Percentiles rank a stretch among this genome's conserved stretches.
Conservation (phyloP, 208 protist genomes). For the Leishmania tarentolae region DNA sequence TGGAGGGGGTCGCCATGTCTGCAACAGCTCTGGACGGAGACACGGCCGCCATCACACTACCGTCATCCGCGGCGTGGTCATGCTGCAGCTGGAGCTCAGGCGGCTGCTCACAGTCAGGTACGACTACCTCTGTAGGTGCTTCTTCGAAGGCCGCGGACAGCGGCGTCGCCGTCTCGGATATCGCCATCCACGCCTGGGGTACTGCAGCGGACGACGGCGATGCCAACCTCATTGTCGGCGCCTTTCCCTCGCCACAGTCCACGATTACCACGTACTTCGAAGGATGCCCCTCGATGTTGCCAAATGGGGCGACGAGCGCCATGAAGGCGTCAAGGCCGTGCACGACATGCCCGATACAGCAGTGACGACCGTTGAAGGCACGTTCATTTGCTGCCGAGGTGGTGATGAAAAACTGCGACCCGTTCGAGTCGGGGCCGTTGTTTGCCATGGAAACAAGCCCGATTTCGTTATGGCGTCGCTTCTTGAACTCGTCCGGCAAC, state of each 20-base stretch:
- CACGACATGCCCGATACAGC: constrained; percentile 69
- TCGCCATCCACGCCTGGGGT: neutral
- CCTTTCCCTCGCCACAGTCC: constrained; percentile 68
- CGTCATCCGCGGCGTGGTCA: neutral
- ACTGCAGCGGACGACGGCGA: neutral
- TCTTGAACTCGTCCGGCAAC: constrained; percentile 95
- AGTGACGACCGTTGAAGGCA: constrained; percentile 68
- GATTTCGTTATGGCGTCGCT: constrained; percentile 83
- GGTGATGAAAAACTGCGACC: constrained; percentile 94
- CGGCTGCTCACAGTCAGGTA: neutral
- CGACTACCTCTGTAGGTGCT: neutral
- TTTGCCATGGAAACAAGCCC: constrained; percentile 92
- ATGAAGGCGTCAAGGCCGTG: constrained; percentile 62
- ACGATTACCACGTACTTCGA: constrained; percentile 73
- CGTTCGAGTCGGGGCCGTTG: constrained; percentile 93
- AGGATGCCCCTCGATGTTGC: constrained; percentile 67
- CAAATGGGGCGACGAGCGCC: constrained; percentile 57
- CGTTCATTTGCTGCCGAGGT: constrained; percentile 60
- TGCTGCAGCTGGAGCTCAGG: neutral
- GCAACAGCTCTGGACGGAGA: neutral
- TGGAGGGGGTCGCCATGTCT: neutral
- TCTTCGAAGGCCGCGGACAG: neutral
- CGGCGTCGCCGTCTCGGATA: constrained; percentile 1
- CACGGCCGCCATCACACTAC: neutral
- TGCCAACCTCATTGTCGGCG: constrained; percentile 16